Percentiles rank a stretch among this genome's conserved stretches.
phyloP scores from a whole-genome alignment of 495 filamentous ascomycete species.

The Penicillium robsamsonii region DNA sequence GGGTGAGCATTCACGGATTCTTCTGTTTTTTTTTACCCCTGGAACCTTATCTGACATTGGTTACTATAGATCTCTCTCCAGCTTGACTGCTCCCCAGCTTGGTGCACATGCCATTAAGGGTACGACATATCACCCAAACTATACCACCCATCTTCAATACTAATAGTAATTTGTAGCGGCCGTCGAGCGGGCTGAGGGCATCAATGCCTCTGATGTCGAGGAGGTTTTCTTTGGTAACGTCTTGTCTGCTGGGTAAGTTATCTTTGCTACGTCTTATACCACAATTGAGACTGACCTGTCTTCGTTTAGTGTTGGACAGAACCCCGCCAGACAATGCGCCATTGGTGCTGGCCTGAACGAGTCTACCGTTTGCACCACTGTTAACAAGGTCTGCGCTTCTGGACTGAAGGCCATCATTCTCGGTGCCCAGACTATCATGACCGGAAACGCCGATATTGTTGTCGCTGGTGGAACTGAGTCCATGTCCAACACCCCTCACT shows the following conservation, averaged over 20 bases:
- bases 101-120: constrained; percentile 91
- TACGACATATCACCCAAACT: constrained; percentile 34
- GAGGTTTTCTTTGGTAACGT: constrained; percentile 99
- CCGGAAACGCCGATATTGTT: constrained; percentile 83
- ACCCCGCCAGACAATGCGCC: constrained; percentile 91
- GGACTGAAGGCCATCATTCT: constrained; percentile 91
- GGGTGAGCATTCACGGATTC: constrained; percentile 55
- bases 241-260: constrained; percentile 81
- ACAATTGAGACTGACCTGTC: constrained; percentile 11
- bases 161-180: constrained; percentile 57
- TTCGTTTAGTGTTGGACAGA: constrained; percentile 78
- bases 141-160: constrained; percentile 6
- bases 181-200: constrained; percentile 75
- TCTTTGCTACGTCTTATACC: not conserved
- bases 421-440: constrained; percentile 94
- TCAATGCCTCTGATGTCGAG: constrained; percentile 83
- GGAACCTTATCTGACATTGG: constrained; percentile 12
- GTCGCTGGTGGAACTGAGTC: constrained; percentile 93
- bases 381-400: constrained; percentile 99
- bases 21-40: constrained; percentile 17
- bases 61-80: constrained; percentile 69
- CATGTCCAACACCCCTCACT: constrained; percentile 98
- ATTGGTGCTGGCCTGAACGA: constrained; percentile 79
- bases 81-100: constrained; percentile 79
- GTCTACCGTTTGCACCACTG: constrained; percentile 78